Conservation (phyloP, 2,329 filamentous ascomycete genomes). For the Blastomyces percursus region DNA sequence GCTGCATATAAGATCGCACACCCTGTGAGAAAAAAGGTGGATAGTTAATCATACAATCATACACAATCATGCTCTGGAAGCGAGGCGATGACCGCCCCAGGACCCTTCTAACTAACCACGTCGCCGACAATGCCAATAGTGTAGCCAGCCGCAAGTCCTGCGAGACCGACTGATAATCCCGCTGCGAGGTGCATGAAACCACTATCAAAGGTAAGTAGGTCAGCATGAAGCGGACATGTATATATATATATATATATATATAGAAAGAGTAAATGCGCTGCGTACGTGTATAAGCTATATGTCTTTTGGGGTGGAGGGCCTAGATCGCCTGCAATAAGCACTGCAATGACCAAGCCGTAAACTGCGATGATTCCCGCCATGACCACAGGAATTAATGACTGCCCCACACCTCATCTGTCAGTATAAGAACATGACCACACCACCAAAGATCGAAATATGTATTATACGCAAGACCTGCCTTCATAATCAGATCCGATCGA, state of each 20-base stretch:
- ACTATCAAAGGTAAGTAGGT: constrained; percentile 32
- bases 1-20: constrained; percentile 90
- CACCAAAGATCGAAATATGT: not conserved
- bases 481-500: constrained; percentile 58
- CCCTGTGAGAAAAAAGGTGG: constrained; percentile 37
- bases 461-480: constrained; percentile 35
- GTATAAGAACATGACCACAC: constrained; percentile 5
- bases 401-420: constrained; percentile 12
- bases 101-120: constrained; percentile 44
- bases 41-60: not conserved
- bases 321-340: constrained; percentile 88
- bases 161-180: constrained; percentile 81
- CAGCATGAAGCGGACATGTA: constrained; percentile 12
- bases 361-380: constrained; percentile 99
- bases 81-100: not conserved
- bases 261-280: constrained; percentile 16
- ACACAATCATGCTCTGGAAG: not conserved
- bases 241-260: too few relatives aligned
- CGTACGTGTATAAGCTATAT: constrained; percentile 77
- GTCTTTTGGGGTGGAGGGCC: constrained; percentile 54
- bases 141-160: constrained; percentile 88
- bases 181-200: constrained; percentile 91
- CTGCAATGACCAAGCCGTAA: constrained; percentile 91
- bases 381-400: constrained; percentile 48
- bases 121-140: constrained; percentile 94